Evolutionary conservation across 1,139 yeast genomes (phyloP), one percentile per base, ranked within the genome.

Genomic region (Suhomyces wounanorum): DNA sequence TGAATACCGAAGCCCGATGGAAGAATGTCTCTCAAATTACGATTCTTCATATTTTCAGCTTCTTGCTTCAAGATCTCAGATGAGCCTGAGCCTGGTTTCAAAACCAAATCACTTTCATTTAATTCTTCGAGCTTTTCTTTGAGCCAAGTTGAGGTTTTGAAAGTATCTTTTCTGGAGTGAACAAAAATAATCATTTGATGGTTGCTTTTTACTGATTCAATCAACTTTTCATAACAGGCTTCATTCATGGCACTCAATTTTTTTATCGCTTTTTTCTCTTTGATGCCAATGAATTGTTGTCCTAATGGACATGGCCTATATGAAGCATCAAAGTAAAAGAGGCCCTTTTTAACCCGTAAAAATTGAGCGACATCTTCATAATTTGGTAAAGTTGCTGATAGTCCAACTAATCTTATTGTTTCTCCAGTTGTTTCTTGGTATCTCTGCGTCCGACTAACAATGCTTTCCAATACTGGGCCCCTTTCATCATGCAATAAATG

Each of bases 321-420:
- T 1, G 88, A 75, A 0, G 95, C 73, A 63, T 89, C 97, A 66
- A 94, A 94, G 64, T 81, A 90, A 64, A 87, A 92, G 4, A 87
- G 64, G 0, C 89, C 90, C 38, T 66, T 67, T 0, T 76, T 64
- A 2, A 89, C 98, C 41, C 86, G 73, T 48, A 94, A 70, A 59
- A 94, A 94, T 45, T 77, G 76, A 0, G 97, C 96, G 38, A 94
- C 98, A 67, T 94, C 98, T 49, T 72, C 69, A 65, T 87, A 94
- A 63, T 94, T 94, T 0, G 99, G 98, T 51, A 94, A 77, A 0
- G 99, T 94, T 0, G 99, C 99, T 0, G 98, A 92, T 21, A 94
- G 73, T 0, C 97, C 99, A 11, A 94, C 84, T 11, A 94, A 68
- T 54, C 99, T 75, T 0, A 84, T 83, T 3, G 74, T 69, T 8